phyloP scores from a whole-genome alignment of 495 filamentous ascomycete genomes.

The Penicillium macrosclerotiorum region DNA sequence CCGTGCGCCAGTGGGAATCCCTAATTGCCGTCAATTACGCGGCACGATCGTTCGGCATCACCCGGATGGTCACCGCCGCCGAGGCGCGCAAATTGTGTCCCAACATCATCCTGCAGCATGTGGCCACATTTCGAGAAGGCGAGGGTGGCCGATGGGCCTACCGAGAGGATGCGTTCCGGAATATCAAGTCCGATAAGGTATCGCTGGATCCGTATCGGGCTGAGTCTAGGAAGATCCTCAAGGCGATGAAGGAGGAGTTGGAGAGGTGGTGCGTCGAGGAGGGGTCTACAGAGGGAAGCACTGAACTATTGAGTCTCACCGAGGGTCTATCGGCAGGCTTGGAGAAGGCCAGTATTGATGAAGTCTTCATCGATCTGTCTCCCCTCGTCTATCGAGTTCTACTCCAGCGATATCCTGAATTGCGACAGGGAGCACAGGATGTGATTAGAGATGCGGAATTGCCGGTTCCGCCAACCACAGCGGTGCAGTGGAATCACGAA shows the following conservation, averaged over 20 bases:
- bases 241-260: constrained; percentile 74
- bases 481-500: constrained; percentile 71
- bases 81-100: constrained; percentile 93
- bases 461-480: constrained; percentile 71
- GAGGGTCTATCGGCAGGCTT: constrained; percentile 55
- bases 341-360: constrained; percentile 89
- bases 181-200: constrained; percentile 87
- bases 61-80: constrained; percentile 64
- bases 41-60: constrained; percentile 75
- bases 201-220: constrained; percentile 89
- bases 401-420: constrained; percentile 74
- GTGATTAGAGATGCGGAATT: constrained; percentile 70
- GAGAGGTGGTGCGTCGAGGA: constrained; percentile 24
- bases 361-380: constrained; percentile 90
- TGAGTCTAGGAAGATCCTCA: constrained; percentile 79
- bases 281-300: constrained; percentile 14
- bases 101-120: constrained; percentile 80
- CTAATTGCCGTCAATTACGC: constrained; percentile 97
- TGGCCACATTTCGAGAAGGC: constrained; percentile 92
- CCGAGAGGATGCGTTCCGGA: constrained; percentile 67
- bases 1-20: constrained; percentile 78
- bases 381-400: constrained; percentile 74
- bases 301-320: constrained; percentile 52
- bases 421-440: constrained; percentile 59
- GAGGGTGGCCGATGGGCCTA: constrained; percentile 85